Base-by-base conservation (phyloP, 768 basidiomycete genomes). In the Podaxis sp. region DNA sequence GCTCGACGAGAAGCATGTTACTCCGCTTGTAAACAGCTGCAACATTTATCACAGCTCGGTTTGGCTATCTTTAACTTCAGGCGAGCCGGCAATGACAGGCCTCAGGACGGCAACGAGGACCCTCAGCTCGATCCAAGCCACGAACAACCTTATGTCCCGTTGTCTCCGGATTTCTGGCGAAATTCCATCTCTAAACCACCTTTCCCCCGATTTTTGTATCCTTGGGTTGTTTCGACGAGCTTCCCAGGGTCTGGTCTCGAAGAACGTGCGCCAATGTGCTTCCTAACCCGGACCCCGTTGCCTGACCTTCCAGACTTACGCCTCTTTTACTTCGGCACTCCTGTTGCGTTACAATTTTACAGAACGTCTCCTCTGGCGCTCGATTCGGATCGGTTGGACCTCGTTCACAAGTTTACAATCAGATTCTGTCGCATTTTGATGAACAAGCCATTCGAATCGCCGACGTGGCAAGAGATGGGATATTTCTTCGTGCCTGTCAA, bases 401-500 rank as follows among this genome's bases (percentile, higher is more conserved):
- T 78, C 9, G 74, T 93, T 22, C 79, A 86, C 65, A 70, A 72
- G 13, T 95, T 89, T 70, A 92, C 91, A 2, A 60, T 87, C 17
- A 81, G 90, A 61, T 57, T 91, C 17, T 86, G 80, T 67, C 84
- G 88, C 57, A 75, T 84, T 7, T 74, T 90, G 11, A 75, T 82
- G 67, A 93, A 92, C 74, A 93, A 92, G 69, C 81, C 87, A 1
- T 79, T 90, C 38, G 73, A 75, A n/a, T 87, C 87, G 71, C 57
- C 38, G 8, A 24, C 78, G 7, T 58, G 79, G 54, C 81, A 85
- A 48, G 73, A 83, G 17, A 84, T 87, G 77, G 72, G 81, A 15
- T 93, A 87, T 68, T 85, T 92, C 67, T 75, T 92, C 65, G 86
- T 87, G 11, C 90, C 93, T 5, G 76, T 93, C 42, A 67, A 69